Percentiles rank a stretch among this genome's conserved stretches.
Conservation (phyloP, 2,329 filamentous ascomycete species). For the Apiospora pterosperma region DNA sequence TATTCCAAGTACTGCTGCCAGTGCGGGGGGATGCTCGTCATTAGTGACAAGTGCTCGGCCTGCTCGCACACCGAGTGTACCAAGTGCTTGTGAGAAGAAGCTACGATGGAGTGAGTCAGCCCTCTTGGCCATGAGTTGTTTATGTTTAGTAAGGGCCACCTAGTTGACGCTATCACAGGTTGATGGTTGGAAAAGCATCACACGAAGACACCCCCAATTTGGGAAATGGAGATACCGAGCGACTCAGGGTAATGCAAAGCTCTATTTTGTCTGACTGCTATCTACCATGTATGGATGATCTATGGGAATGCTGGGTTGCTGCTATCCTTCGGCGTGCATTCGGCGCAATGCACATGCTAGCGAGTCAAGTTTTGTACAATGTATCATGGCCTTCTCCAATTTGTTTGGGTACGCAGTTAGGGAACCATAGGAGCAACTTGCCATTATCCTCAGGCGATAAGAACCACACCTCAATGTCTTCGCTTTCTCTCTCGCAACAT, state of each 20-base stretch:
- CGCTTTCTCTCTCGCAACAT: neutral
- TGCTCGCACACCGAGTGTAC: constrained; percentile 49
- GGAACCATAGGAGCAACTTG: too few species aligned
- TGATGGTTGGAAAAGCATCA: neutral
- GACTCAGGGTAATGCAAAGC: neutral
- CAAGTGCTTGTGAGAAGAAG: constrained; percentile 34
- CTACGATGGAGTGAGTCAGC: neutral
- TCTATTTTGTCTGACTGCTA: neutral
- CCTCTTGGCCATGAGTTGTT: neutral
- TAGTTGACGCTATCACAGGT: neutral
- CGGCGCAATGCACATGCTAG: neutral
- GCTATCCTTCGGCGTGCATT: neutral
- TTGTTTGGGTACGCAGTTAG: too few species aligned
- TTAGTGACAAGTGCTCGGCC: constrained; percentile 49
- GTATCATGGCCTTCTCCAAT: neutral
- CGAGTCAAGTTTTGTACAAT: neutral
- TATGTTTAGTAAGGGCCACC: neutral
- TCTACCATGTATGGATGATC: neutral
- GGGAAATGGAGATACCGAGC: neutral
- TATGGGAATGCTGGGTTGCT: neutral
- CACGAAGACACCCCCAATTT: neutral
- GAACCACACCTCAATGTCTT: neutral
- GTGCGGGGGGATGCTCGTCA: constrained; percentile 54
- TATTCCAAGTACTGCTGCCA: constrained; percentile 51
- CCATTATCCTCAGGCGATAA: too few species aligned